These are phyloP conservation scores for Pseudognaphalium luteoalbum DNA, from an alignment of 129 eudicot species.

Conservation along the genomic window DNA sequence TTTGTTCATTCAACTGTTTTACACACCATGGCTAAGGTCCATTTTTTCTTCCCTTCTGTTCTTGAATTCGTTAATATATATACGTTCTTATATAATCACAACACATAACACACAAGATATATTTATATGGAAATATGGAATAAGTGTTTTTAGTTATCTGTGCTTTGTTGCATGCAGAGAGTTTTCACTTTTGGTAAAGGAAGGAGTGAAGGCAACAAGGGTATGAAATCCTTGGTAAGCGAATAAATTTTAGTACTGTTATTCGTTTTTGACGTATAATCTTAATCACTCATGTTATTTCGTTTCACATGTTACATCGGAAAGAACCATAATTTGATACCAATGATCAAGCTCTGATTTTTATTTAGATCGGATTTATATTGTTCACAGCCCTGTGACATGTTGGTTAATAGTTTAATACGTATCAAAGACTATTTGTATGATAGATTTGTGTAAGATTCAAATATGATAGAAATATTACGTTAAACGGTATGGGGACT, in stretches of 20 bases:
- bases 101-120: neutral
- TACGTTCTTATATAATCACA: neutral
- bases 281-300: neutral
- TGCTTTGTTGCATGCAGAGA: constrained; percentile 45
- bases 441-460: too few species aligned
- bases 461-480: too few species aligned
- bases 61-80: neutral
- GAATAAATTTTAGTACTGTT: neutral
- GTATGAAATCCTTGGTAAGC: constrained; percentile 97
- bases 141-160: neutral
- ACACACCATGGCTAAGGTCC: neutral
- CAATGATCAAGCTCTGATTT: neutral
- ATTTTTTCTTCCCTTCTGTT: neutral
- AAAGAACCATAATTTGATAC: too few species aligned
- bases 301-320: neutral
- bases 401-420: too few species aligned
- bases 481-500: too few species aligned
- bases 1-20: constrained; percentile 4
- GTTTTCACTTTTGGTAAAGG: constrained; percentile 97
- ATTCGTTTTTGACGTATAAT: neutral
- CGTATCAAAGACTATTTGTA: too few species aligned
- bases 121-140: neutral
- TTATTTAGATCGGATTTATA: neutral
- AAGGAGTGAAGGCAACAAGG: constrained; percentile 91
- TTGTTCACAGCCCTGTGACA: too few species aligned